Base-by-base conservation (phyloP, 176 grass and related monocot genomes). In the Hordeum marinum region DNA sequence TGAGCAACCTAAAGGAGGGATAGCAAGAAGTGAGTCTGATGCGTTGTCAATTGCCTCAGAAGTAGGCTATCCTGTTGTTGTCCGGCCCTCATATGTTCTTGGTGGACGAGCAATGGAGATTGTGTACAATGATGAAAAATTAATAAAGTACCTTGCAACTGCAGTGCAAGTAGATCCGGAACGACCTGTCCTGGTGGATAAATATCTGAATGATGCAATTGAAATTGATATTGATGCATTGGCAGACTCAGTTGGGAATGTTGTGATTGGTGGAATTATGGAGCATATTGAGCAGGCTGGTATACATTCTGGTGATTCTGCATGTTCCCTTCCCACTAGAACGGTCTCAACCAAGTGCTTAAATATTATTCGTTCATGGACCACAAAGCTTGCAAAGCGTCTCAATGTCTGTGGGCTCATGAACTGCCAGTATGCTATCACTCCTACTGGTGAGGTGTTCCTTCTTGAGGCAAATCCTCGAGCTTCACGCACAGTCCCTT, bases 271-370 rank as follows among this genome's bases (percentile, higher is more conserved):
- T 80, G 97, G 97, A 76, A 99, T 99, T 45, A 99, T 99, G 97
- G 97, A 99, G 88, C 97, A 99, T 65, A 99, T 99, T 75, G 97
- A 99, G 78, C 94, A 99, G 74, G 97, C 97, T 69, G 97, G 97
- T 77, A 76, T 99, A 26, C 97, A 99, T 85, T 99, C 97, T 32
- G 97, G 97, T 68, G 97, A 99, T 79, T 99, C 97, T 26, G 97
- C 97, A 1, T 99, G 97, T 74, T 96, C 94, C 63, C 90, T 99
- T 80, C 97, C 97, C 45, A 99, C 97, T 81, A 96, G 94, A 92
- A 99, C 97, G 80, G 82, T 96, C 21, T 91, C 97, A 68, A 35
- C 73, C 45, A 64, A 77, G 20, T 96, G 91, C 68, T 87, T 99
- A 34, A 88, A 99, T 21, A 86, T 77, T 26, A 99, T 99, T 75